These are phyloP conservation scores for Chytriomyces hyalinus DNA, from an alignment of 192 early-diverging fungal species.

Conservation along the genomic window DNA sequence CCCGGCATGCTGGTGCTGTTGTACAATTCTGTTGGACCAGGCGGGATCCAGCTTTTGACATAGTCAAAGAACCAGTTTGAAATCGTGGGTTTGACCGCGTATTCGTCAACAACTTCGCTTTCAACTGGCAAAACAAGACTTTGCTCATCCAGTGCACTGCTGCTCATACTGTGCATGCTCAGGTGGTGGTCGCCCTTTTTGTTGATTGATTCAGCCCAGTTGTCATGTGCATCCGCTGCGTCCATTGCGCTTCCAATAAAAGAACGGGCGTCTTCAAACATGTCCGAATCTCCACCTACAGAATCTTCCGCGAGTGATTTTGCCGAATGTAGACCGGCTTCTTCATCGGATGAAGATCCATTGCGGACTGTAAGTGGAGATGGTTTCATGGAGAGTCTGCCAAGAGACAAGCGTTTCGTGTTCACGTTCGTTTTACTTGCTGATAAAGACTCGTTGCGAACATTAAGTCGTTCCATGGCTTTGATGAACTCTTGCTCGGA, in stretches of 20 bases:
- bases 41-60: conserved; percentile 20
- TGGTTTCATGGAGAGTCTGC: not conserved
- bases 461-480: conserved; percentile 10
- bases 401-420: not conserved
- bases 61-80: conserved; percentile 14
- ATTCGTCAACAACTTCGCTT: not conserved
- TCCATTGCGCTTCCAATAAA: conserved; percentile 14
- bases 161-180: conserved; percentile 15
- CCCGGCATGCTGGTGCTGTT: conserved; percentile 23
- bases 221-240: not conserved
- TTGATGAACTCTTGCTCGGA: conserved; percentile 23
- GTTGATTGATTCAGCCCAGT: not conserved
- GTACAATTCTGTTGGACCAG: not conserved
- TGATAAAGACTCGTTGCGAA: conserved; percentile 3
- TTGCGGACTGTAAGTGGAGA: not conserved
- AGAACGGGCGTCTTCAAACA: conserved; percentile 32
- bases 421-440: not conserved
- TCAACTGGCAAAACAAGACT: not conserved
- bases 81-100: not conserved
- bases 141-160: not conserved
- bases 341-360: not conserved
- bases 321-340: not conserved
- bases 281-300: not conserved
- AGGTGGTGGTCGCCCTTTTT: not conserved
- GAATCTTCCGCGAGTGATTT: not conserved